phyloP scores from a whole-genome alignment of 306 rosid genomes.

The Fragaria iinumae region DNA sequence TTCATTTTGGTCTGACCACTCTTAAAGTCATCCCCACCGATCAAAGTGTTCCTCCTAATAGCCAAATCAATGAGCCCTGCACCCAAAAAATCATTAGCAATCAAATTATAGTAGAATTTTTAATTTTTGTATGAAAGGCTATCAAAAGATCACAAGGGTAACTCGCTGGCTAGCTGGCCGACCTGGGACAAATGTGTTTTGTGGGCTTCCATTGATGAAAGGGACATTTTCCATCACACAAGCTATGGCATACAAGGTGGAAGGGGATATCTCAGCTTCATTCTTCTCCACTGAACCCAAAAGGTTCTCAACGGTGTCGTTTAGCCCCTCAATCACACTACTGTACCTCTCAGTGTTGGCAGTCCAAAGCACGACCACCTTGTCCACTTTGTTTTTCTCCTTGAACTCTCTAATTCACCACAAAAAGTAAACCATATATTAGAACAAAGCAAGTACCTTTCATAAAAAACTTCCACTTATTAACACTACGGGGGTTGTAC shows the following conservation, averaged over 20 bases:
- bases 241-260: conserved; percentile 83
- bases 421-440: not conserved
- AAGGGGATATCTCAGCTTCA: conserved; percentile 96
- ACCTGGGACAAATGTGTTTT: conserved; percentile 98
- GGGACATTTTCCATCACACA: conserved; percentile 82
- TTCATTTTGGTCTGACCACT: conserved; percentile 99
- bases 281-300: conserved; percentile 75
- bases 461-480: not conserved
- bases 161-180: not conserved
- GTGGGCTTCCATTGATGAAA: conserved; percentile 98
- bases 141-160: not conserved
- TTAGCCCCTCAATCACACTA: conserved; percentile 74
- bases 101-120: not conserved
- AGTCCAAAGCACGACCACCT: conserved; percentile 93
- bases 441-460: conserved; percentile 11
- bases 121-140: not conserved
- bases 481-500: not conserved
- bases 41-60: conserved; percentile 69
- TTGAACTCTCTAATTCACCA: conserved; percentile 70
- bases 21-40: conserved; percentile 98
- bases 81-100: not conserved
- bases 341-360: conserved; percentile 99
- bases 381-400: conserved; percentile 80
- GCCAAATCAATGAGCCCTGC: conserved; percentile 89
- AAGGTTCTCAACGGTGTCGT: conserved; percentile 78